phyloP scores from a whole-genome alignment of 23 red algal species.

The Gracilaria domingensis region DNA sequence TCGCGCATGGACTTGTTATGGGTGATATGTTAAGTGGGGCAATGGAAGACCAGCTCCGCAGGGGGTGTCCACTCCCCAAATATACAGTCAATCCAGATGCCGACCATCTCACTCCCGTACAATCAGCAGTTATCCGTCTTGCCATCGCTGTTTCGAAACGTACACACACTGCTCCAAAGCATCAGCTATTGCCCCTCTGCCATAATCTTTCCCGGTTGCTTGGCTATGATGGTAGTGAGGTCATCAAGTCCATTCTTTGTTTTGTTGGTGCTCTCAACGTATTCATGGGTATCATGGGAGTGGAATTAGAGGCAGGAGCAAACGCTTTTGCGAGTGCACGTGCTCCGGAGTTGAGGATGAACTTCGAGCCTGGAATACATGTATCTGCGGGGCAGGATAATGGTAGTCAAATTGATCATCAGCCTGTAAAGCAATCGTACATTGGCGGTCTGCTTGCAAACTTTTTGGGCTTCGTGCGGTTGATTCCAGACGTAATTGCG shows the following conservation, averaged over 20 bases:
- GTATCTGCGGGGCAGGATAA: neutral
- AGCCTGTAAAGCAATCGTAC: neutral
- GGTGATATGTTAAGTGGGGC: slow-evolving; percentile 44
- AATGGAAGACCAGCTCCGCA: neutral
- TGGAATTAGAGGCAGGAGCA: slow-evolving; percentile 20
- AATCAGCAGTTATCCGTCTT: slow-evolving; percentile 31
- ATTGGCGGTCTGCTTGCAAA: slow-evolving; percentile 29
- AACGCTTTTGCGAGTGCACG: neutral
- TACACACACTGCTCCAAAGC: neutral
- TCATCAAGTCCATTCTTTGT: slow-evolving; percentile 38
- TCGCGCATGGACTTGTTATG: slow-evolving; percentile 37
- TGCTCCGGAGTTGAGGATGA: neutral
- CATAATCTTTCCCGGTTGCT: slow-evolving; percentile 16
- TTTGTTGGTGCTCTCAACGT: slow-evolving; percentile 46
- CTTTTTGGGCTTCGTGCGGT: slow-evolving; percentile 3
- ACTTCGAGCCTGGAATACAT: neutral
- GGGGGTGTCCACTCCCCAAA: neutral
- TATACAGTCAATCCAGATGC: neutral
- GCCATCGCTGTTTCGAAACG: slow-evolving; percentile 41
- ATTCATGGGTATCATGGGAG: slow-evolving; percentile 41
- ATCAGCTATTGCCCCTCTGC: neutral
- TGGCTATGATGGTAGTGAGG: neutral
- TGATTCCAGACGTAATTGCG: neutral
- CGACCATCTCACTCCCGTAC: neutral
- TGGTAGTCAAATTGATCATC: neutral